Evolutionary conservation across 1,139 yeast species (phyloP).

Genomic region (Suhomyces choctaworum): DNA sequence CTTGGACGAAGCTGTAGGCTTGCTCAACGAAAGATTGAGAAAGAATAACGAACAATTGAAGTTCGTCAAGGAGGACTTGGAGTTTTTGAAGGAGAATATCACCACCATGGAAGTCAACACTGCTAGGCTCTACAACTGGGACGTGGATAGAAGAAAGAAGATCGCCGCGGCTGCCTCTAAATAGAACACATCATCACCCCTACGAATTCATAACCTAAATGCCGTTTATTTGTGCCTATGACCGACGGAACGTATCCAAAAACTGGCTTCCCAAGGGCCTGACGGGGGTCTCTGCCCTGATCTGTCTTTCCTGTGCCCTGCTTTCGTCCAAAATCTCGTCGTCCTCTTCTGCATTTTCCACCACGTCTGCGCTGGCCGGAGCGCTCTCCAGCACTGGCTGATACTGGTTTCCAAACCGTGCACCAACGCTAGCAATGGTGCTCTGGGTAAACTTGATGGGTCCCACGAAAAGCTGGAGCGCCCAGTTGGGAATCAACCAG

Average conservation of each 20-base stretch:
- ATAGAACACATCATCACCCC: neutral
- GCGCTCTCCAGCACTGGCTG: conserved; percentile 3
- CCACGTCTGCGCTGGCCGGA: neutral
- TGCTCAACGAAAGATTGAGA: conserved; percentile 62
- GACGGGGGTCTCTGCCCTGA: conserved; percentile 55
- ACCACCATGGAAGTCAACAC: conserved; percentile 98
- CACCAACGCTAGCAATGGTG: neutral
- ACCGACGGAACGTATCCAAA: conserved; percentile 52
- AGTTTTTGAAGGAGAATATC: conserved; percentile 84
- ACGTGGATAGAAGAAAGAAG: conserved; percentile 75
- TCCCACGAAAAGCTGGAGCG: conserved; percentile 27
- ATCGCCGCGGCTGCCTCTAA: neutral
- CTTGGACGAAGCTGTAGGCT: conserved; percentile 75
- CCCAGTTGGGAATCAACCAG: conserved; percentile 46
- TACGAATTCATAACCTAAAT: too few species aligned
- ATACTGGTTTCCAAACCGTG: conserved; percentile 6
- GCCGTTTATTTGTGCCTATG: conserved; percentile 1
- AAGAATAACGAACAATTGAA: conserved; percentile 61
- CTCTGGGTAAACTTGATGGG: conserved; percentile 19
- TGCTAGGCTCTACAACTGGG: conserved; percentile 95
- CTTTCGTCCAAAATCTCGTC: conserved; percentile 11
- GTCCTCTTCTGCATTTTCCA: conserved; percentile 18
- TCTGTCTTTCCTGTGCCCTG: conserved; percentile 17
- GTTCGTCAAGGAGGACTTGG: conserved; percentile 78
- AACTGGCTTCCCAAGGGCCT: conserved; percentile 60